A percentile compares a stretch with the other conserved stretches of the same genome.
Conservation (phyloP, 2,329 filamentous ascomycete genomes). For the Grosmannia huntii region DNA sequence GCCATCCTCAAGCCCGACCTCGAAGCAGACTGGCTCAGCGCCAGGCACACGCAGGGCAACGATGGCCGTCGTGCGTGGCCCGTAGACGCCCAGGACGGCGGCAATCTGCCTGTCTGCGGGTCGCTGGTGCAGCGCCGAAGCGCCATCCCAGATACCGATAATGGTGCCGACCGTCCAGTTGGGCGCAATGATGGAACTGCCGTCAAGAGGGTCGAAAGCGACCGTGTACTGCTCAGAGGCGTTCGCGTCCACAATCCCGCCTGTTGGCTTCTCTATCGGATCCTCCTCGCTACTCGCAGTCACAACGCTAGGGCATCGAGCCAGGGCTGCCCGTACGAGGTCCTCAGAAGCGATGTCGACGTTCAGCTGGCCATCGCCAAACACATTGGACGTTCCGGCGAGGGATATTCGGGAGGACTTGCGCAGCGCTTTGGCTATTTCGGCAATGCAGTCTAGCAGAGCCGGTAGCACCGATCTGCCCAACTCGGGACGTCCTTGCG, state of each 20-base stretch:
- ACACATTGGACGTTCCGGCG: conserved; percentile 36
- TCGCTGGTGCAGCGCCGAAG: conserved; percentile 26
- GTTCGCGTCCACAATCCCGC: conserved; percentile 2
- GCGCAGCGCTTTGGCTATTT: conserved; percentile 32
- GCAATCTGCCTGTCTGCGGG: conserved; percentile 31
- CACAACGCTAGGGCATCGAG: conserved; percentile 28
- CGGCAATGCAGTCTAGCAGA: conserved; percentile 30
- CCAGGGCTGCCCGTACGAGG: conserved; percentile 31
- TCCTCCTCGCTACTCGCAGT: conserved; percentile 50
- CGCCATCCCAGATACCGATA: conserved; percentile 44
- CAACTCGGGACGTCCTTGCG: conserved; percentile 16
- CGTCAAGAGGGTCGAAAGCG: conserved; percentile 52
- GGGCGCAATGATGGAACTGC: conserved; percentile 45
- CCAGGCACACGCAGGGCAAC: conserved; percentile 38
- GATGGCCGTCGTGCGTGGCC: conserved; percentile 41
- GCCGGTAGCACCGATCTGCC: conserved; percentile 33
- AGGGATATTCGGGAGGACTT: conserved; percentile 30
- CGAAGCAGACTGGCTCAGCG: conserved; percentile 29
- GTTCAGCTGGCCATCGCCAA: conserved; percentile 31
- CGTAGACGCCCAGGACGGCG: conserved; percentile 39
- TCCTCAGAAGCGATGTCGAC: conserved; percentile 34
- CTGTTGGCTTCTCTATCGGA: conserved; percentile 31
- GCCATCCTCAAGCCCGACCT: conserved; percentile 27
- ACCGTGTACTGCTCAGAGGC: conserved; percentile 37
- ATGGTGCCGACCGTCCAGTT: conserved; percentile 50